Percentiles rank a stretch among this genome's conserved stretches.
Evolutionary conservation across 1,284 basidiomycete genomes (phyloP).

Genomic region (Athelia psychrophila): DNA sequence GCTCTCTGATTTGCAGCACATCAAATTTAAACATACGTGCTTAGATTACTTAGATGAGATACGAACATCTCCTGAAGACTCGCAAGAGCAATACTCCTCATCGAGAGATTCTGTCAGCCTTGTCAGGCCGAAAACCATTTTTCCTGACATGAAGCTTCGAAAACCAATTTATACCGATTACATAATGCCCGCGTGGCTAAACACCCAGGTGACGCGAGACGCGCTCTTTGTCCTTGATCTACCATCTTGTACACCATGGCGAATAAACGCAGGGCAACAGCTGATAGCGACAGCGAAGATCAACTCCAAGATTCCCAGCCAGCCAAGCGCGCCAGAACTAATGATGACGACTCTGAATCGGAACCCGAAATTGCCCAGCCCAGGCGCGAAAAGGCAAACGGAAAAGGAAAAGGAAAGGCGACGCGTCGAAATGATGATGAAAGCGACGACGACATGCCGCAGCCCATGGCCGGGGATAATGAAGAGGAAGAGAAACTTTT

Average conservation of each 20-base stretch:
- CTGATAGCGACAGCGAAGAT: constrained; percentile 34
- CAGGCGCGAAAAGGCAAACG: constrained; percentile 14
- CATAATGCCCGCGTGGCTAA: no score
- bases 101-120: no score
- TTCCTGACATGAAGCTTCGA: constrained; percentile 9
- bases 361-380: constrained; percentile 17
- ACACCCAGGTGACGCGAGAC: background rate
- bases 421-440: constrained; percentile 22
- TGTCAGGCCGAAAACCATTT: no score
- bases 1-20: no score
- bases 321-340: constrained; percentile 42
- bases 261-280: constrained; percentile 30
- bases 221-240: constrained; percentile 1
- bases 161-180: background rate
- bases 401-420: constrained; percentile 33
- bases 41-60: no score
- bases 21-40: no score
- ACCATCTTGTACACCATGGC: constrained; percentile 24
- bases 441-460: constrained; percentile 26
- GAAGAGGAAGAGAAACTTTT: constrained; percentile 56
- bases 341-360: constrained; percentile 32
- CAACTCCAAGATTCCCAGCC: constrained; percentile 22
- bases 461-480: constrained; percentile 30
- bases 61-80: no score
- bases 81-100: no score